These are phyloP conservation scores for Apocynum venetum DNA, from an alignment of 257 asterid species.

Conservation along the genomic window DNA sequence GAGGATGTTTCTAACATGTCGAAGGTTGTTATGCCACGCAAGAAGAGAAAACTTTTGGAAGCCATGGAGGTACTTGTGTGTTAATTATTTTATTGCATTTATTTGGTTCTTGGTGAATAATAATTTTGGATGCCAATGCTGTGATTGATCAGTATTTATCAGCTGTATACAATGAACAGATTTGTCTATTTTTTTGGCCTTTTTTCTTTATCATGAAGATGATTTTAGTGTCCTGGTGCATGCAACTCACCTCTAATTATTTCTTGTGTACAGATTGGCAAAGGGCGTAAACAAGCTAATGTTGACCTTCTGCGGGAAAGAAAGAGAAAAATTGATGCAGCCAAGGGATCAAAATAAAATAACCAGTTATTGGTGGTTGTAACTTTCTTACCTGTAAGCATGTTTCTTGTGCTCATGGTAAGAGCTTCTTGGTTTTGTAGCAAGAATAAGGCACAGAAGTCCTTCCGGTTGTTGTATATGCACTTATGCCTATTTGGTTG, in stretches of 20 bases:
- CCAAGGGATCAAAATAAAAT: constrained; percentile 29
- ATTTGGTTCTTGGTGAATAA: neutral
- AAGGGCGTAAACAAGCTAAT: constrained; percentile 33
- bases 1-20: constrained; percentile 50
- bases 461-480: neutral
- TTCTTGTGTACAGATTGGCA: constrained; percentile 50
- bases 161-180: neutral
- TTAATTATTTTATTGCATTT: neutral
- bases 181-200: neutral
- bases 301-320: constrained; percentile 38
- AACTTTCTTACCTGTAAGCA: neutral
- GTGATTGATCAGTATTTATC: neutral
- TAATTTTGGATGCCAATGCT: neutral
- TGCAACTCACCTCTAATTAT: neutral
- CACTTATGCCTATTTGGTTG: constrained; percentile 11
- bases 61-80: constrained; percentile 57
- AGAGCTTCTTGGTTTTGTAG: neutral
- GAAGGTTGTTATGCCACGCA: constrained; percentile 53
- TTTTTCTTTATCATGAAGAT: neutral
- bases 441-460: too few species aligned
- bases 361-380: neutral
- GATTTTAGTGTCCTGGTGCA: neutral
- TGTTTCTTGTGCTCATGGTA: neutral
- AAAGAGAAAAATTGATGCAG: constrained; percentile 43
- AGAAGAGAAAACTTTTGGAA: constrained; percentile 43